Evolutionary conservation across 306 rosid species (phyloP).

Genomic region (Benincasa hispida): DNA sequence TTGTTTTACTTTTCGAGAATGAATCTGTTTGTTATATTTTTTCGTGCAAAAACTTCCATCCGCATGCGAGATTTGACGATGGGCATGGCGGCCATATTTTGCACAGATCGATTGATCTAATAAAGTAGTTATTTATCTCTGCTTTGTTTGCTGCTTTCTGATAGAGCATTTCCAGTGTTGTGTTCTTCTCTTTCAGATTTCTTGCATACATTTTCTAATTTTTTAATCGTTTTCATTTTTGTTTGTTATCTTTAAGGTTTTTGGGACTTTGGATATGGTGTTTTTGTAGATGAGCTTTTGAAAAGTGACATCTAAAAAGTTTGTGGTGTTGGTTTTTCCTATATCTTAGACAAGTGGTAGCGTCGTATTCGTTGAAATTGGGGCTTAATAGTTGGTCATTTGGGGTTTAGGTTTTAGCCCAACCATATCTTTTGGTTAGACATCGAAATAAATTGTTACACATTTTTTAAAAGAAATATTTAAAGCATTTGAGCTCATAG

Average conservation of each 20-base stretch:
- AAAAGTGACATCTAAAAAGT: neutral
- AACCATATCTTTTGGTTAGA: no score
- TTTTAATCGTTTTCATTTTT: neutral
- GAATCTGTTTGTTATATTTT: neutral
- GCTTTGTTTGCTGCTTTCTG: slow-evolving; percentile 1
- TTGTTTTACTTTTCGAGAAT: neutral
- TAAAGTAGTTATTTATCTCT: slow-evolving; percentile 4
- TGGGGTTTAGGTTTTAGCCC: neutral
- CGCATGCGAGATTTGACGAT: slow-evolving; percentile 38
- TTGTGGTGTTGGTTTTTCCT: neutral
- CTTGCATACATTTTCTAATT: neutral
- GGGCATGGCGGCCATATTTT: slow-evolving; percentile 79
- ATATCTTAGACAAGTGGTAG: neutral
- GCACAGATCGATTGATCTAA: slow-evolving; percentile 38
- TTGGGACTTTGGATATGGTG: neutral
- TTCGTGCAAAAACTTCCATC: slow-evolving; percentile 74
- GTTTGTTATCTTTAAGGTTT: neutral
- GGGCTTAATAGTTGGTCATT: neutral
- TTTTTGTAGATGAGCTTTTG: neutral
- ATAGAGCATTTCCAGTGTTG: neutral
- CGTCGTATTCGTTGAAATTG: neutral
- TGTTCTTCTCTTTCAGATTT: slow-evolving; percentile 3
- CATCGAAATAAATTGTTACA: no score
- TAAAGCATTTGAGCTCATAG: no score
- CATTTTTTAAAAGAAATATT: no score